These are phyloP conservation scores for Raffaelea deltoideospora DNA, from an alignment of 2,329 filamentous ascomycete species.

Conservation along the genomic window DNA sequence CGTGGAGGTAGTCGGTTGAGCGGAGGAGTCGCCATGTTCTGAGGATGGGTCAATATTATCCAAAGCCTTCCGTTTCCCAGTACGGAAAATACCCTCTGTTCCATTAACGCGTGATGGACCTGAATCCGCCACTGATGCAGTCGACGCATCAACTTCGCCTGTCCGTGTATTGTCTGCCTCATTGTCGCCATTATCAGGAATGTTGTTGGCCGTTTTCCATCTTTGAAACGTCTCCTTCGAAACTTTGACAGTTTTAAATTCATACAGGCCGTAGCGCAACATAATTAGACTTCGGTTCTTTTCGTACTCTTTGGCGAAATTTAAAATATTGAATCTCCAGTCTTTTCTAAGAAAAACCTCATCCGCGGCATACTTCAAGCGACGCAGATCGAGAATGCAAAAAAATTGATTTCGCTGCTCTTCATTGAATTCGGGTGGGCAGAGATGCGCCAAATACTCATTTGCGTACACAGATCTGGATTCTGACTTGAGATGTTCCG, in stretches of 20 bases:
- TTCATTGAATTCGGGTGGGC: slow-evolving; percentile 41
- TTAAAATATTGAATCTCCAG: slow-evolving; percentile 46
- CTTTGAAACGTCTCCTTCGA: slow-evolving; percentile 41
- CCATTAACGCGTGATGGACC: slow-evolving; percentile 15
- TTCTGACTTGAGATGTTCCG: slow-evolving; percentile 30
- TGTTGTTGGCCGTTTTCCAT: slow-evolving; percentile 41
- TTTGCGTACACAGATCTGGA: slow-evolving; percentile 44
- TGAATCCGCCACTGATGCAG: slow-evolving; percentile 11
- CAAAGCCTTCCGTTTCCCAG: slow-evolving; percentile 40
- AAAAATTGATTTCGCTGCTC: slow-evolving; percentile 47
- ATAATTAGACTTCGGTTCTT: slow-evolving; percentile 48
- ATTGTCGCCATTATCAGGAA: slow-evolving; percentile 35
- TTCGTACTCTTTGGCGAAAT: slow-evolving; percentile 50
- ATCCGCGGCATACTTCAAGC: slow-evolving; percentile 45
- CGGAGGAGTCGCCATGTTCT: slow-evolving; percentile 16
- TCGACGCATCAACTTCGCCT: slow-evolving; percentile 3
- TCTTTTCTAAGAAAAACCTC: slow-evolving; percentile 46
- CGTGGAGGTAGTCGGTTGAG: slow-evolving; percentile 6
- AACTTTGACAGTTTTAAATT: slow-evolving; percentile 47
- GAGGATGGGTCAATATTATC: slow-evolving; percentile 29
- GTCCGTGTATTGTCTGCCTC: slow-evolving; percentile 6
- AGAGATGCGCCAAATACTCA: slow-evolving; percentile 41
- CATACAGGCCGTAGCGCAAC: slow-evolving; percentile 45
- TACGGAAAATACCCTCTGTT: slow-evolving; percentile 16
- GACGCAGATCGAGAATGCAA: slow-evolving; percentile 45